Percentiles rank a stretch among this genome's conserved stretches.
Evolutionary conservation across 2,329 filamentous ascomycete species (phyloP).

Genomic region (Alternaria solani): DNA sequence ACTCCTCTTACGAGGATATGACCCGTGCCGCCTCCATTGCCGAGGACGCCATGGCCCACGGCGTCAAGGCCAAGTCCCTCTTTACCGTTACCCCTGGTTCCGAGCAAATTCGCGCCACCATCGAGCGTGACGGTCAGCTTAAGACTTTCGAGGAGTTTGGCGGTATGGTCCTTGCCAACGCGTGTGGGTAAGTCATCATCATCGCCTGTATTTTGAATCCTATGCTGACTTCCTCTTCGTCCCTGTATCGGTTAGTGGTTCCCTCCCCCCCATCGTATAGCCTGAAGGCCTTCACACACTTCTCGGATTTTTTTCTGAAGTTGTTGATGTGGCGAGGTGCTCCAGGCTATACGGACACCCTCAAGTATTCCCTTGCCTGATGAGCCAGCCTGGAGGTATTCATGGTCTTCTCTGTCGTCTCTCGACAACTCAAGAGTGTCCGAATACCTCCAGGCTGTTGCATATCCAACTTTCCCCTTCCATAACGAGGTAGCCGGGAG

Average conservation of each 20-base stretch:
- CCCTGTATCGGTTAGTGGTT: constrained; percentile 60
- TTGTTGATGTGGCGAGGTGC: background rate
- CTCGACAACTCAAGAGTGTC: too few species aligned
- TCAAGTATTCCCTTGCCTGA: background rate
- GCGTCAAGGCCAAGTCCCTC: constrained; percentile 88
- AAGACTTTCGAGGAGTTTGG: constrained; percentile 96
- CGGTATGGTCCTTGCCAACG: constrained; percentile 92
- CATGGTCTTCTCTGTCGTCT: too few species aligned
- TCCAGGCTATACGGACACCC: background rate
- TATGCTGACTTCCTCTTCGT: background rate
- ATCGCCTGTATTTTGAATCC: background rate
- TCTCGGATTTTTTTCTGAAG: background rate
- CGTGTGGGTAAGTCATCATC: constrained; percentile 67
- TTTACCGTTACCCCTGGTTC: constrained; percentile 97
- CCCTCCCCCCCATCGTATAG: background rate
- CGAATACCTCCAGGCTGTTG: too few species aligned
- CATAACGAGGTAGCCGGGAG: too few species aligned
- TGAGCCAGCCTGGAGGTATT: too few species aligned
- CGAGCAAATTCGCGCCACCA: constrained; percentile 92
- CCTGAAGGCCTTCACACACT: background rate
- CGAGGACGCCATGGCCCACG: constrained; percentile 87
- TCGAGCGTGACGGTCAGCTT: constrained; percentile 85
- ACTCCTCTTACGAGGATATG: constrained; percentile 91
- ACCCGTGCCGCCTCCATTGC: constrained; percentile 90
- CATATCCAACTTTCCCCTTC: too few species aligned